phyloP scores from a whole-genome alignment of 2,329 filamentous ascomycete species.

The Anisogramma anomala region DNA sequence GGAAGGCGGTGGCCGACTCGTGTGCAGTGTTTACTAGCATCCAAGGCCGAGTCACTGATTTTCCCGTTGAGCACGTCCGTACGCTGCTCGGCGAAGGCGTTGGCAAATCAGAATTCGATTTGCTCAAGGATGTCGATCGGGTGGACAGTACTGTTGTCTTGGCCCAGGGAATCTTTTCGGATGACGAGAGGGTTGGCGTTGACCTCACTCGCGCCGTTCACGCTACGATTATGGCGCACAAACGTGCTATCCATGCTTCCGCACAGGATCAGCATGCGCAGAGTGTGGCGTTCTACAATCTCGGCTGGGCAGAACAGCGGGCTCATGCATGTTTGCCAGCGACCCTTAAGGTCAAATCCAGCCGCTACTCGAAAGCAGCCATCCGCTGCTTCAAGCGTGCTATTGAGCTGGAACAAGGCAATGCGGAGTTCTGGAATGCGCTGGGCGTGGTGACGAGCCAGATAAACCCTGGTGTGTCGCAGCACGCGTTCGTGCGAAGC shows the following conservation, averaged over 20 bases:
- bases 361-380: slow-evolving; percentile 65
- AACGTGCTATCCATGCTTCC: slow-evolving; percentile 66
- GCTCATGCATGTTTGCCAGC: slow-evolving; percentile 57
- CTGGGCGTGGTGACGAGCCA: slow-evolving; percentile 82
- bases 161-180: slow-evolving; percentile 32
- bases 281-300: slow-evolving; percentile 92
- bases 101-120: slow-evolving; percentile 41
- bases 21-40: slow-evolving; percentile 74
- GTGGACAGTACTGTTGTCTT: slow-evolving; percentile 35
- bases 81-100: slow-evolving; percentile 46
- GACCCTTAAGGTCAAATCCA: slow-evolving; percentile 42
- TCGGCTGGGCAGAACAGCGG: slow-evolving; percentile 86
- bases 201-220: slow-evolving; percentile 51
- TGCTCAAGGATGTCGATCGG: slow-evolving; percentile 59
- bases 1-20: slow-evolving; percentile 85
- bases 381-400: slow-evolving; percentile 89
- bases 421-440: slow-evolving; percentile 94
- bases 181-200: slow-evolving; percentile 36
- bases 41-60: slow-evolving; percentile 51
- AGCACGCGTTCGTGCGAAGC: slow-evolving; percentile 87
- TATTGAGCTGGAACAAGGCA: slow-evolving; percentile 89
- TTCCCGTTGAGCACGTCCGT: slow-evolving; percentile 49
- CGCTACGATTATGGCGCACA: slow-evolving; percentile 72
- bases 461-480: slow-evolving; percentile 75
- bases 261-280: slow-evolving; percentile 71